These are phyloP conservation scores for Rhamnella rubrinervis DNA, from an alignment of 331 rosid species.

Conservation along the genomic window DNA sequence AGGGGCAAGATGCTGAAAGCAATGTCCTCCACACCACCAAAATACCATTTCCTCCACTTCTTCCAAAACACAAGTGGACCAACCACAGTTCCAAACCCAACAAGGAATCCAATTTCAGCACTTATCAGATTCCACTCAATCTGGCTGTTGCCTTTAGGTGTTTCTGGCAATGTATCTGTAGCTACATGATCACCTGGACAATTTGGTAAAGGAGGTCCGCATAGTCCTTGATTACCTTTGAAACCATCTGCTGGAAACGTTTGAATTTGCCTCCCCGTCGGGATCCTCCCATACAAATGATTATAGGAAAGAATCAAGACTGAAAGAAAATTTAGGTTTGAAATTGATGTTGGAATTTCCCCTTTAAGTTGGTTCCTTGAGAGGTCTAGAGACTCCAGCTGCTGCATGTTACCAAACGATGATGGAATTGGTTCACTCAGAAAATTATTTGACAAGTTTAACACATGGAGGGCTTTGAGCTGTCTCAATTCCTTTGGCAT, in stretches of 20 bases:
- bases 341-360: slow-evolving; percentile 39
- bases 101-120: slow-evolving; percentile 6
- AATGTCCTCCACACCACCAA: not conserved
- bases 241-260: slow-evolving; percentile 37
- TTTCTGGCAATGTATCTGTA: not conserved
- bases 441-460: slow-evolving; percentile 58
- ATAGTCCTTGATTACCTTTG: slow-evolving; percentile 34
- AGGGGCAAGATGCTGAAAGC: not conserved
- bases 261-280: slow-evolving; percentile 47
- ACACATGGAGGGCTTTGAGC: slow-evolving; percentile 37
- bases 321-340: slow-evolving; percentile 36
- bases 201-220: slow-evolving; percentile 30
- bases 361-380: slow-evolving; percentile 42
- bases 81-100: not conserved
- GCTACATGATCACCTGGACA: too few species aligned
- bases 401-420: slow-evolving; percentile 40
- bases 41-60: slow-evolving; percentile 1
- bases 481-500: slow-evolving; percentile 44
- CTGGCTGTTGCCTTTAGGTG: not conserved
- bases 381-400: slow-evolving; percentile 58
- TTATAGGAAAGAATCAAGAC: slow-evolving; percentile 48
- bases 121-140: not conserved
- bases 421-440: slow-evolving; percentile 44
- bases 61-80: slow-evolving; percentile 3
- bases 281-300: slow-evolving; percentile 40